Percentiles rank a stretch among this genome's conserved stretches.
Conservation (phyloP, 495 filamentous ascomycete species). For the Parmelia sp. region DNA sequence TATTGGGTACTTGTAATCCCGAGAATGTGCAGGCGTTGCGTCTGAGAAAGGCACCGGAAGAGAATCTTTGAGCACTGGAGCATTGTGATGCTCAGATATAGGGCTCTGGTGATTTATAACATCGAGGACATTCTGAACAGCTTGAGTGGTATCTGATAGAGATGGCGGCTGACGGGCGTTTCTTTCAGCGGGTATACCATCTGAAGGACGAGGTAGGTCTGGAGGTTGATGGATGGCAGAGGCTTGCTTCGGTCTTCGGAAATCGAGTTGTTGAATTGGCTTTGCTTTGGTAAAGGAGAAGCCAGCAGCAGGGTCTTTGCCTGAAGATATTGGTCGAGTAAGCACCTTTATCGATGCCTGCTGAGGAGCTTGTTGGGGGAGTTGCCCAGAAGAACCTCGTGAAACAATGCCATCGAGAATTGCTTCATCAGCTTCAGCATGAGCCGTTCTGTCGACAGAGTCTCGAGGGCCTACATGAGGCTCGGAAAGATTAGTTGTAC, state of each 20-base stretch:
- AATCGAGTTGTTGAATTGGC: background rate
- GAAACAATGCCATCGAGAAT: background rate
- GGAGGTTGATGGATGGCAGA: background rate
- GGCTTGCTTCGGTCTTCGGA: conserved; percentile 7
- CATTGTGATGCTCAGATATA: background rate
- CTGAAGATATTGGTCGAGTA: conserved; percentile 15
- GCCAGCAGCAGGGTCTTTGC: conserved; percentile 13
- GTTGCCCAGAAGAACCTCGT: background rate
- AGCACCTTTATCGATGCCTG: conserved; percentile 8
- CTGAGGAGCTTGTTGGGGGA: background rate
- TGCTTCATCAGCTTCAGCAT: background rate
- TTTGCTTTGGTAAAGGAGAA: conserved; percentile 17
- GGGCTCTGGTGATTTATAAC: background rate
- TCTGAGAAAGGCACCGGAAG: conserved; percentile 3
- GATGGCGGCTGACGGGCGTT: background rate
- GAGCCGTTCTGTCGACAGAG: background rate
- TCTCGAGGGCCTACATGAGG: background rate
- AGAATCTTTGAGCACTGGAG: background rate
- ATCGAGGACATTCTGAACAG: background rate
- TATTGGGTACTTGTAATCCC: background rate
- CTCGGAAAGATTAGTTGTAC: background rate
- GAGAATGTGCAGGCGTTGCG: background rate
- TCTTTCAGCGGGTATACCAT: background rate
- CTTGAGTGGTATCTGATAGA: background rate
- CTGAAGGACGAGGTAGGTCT: background rate